Evolutionary conservation across 2,329 filamentous ascomycete species (phyloP), one percentile per base, ranked within the genome.

Genomic region (Fusarium sp.): DNA sequence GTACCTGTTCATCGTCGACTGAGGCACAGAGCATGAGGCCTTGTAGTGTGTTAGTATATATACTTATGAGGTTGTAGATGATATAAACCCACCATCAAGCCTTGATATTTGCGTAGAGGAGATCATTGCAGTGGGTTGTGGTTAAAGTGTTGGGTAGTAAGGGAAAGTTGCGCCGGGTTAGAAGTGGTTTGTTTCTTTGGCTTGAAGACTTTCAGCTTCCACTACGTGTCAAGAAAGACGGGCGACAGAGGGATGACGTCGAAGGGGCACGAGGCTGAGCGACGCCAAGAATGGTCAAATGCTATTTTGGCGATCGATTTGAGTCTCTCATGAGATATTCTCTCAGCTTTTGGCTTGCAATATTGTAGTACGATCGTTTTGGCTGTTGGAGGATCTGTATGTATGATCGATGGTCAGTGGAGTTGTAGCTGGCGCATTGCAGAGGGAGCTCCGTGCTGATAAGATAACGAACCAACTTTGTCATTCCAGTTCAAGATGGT

Each of bases 1-100:
- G 68, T 80, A 92, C 91, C 85, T 93, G 90, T 80, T 94, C 93
- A 82, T 98, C 95, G 83, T 98, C 96, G 78, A 98, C 94, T 5
- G 95, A 98, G 68, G 96, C 96, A 81, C 95, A 96, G 77, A 99
- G 90, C 88, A 97, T 95, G 75, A 98, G 90, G 88, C 96, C 95
- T 98, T 79, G 61, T 56, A 62, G 39, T 55, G 42, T 48, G 77
- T 80, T 66, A 79, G 74, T 32, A 57, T 12, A 39, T 62, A 36
- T 22, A 14, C 17, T 56, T 62, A 50, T 28, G 48, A 34, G 41
- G 30, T n/a, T 59, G 56, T 36, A 39, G 39, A 39, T 55, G 50
- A 57, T 47, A 45, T 44, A 38, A 70, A 78, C 32, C 66, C 81
- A 96, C 95, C 96, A 85, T 98, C 96, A 58, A 98, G 89, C 84